Conservation (phyloP, 2,329 filamentous ascomycete genomes). For the Trichoderma atrobrunneum region DNA sequence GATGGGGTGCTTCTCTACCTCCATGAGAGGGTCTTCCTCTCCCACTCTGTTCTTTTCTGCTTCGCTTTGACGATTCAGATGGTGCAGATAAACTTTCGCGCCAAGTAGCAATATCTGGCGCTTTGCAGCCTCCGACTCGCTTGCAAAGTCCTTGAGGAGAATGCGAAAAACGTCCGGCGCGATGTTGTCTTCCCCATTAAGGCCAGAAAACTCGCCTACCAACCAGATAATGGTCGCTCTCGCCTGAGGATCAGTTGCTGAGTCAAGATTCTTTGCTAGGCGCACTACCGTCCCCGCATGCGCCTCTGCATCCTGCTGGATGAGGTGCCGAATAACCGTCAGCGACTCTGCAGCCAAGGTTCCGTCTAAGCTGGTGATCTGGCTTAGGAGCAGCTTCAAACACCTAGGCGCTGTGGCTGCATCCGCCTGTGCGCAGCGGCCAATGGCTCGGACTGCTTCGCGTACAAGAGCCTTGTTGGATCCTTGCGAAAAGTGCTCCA, state of each 20-base stretch:
- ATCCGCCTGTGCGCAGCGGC: conserved; percentile 83
- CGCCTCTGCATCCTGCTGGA: conserved; percentile 80
- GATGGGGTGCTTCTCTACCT: conserved; percentile 59
- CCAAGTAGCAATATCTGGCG: conserved; percentile 88
- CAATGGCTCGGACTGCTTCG: conserved; percentile 89
- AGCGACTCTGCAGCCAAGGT: conserved; percentile 87
- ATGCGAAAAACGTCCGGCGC: conserved; percentile 90
- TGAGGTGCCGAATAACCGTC: conserved; percentile 91
- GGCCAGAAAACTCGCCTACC: conserved; percentile 86
- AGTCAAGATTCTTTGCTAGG: conserved; percentile 86
- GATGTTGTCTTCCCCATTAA: conserved; percentile 80
- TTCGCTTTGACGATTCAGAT: conserved; percentile 65
- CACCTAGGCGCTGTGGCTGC: conserved; percentile 70
- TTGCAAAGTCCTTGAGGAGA: conserved; percentile 76
- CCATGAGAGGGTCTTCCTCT: conserved; percentile 32
- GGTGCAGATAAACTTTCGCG: conserved; percentile 94
- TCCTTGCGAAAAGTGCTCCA: conserved; percentile 86
- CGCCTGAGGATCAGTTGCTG: conserved; percentile 80
- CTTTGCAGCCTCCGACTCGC: conserved; percentile 82
- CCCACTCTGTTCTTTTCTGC: conserved; percentile 35
- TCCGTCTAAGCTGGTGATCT: conserved; percentile 85
- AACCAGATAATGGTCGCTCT: conserved; percentile 96
- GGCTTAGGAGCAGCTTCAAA: conserved; percentile 75
- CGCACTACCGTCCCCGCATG: conserved; percentile 85
- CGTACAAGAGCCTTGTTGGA: conserved; percentile 73